phyloP scores from a whole-genome alignment of 2,329 filamentous ascomycete genomes.

The Cryphonectria parasitica region DNA sequence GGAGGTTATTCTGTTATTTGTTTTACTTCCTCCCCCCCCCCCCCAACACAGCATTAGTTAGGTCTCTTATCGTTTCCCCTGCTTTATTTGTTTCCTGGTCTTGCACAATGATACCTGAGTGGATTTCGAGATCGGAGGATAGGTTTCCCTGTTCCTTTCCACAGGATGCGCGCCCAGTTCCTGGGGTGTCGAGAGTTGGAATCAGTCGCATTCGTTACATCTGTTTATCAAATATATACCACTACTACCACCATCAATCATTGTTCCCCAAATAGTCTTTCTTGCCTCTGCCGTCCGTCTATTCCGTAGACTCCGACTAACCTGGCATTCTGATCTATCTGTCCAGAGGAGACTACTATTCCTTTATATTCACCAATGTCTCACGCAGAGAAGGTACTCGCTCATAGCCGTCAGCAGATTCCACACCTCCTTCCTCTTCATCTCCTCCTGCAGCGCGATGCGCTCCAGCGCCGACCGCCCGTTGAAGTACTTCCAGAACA shows the following conservation, averaged over 20 bases:
- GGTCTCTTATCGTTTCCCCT: slow-evolving; percentile 2
- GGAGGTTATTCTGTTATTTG: slow-evolving; percentile 3
- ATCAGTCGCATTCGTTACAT: neutral
- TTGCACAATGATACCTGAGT: slow-evolving; percentile 30
- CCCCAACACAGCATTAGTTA: slow-evolving; percentile 15
- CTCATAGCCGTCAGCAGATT: slow-evolving; percentile 66
- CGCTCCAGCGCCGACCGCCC: slow-evolving; percentile 84
- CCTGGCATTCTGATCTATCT: too few relatives aligned
- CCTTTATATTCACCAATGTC: slow-evolving; percentile 63
- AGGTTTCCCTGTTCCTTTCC: neutral
- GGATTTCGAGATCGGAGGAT: slow-evolving; percentile 11
- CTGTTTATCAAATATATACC: neutral
- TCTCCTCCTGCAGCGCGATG: slow-evolving; percentile 80
- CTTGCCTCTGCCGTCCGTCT: neutral
- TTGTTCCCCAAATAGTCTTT: neutral
- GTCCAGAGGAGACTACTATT: too few relatives aligned
- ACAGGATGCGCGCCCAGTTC: neutral
- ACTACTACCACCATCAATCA: neutral
- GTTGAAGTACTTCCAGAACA: slow-evolving; percentile 85
- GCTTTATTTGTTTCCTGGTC: neutral
- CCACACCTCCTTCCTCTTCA: slow-evolving; percentile 84
- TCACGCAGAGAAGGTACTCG: slow-evolving; percentile 68
- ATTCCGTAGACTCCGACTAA: too few relatives aligned
- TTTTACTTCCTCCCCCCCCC: neutral
- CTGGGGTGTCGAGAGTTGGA: neutral